Base-by-base conservation (phyloP, 257 asterid genomes). In the Lavandula angustifolia region DNA sequence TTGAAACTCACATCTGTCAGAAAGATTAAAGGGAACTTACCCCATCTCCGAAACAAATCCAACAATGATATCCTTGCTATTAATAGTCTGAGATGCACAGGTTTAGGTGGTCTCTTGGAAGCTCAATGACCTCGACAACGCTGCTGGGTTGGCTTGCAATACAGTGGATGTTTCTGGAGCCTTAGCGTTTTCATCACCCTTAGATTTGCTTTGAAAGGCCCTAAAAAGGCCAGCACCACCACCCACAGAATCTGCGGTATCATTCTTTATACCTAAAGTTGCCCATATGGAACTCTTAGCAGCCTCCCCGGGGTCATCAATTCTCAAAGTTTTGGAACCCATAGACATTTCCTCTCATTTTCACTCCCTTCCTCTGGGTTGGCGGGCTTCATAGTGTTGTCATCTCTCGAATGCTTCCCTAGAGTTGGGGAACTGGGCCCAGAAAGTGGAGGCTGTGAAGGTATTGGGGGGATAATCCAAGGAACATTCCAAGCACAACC, bases 131-230 rank as follows among this genome's bases (percentile, higher is more conserved):
- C 98, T 75, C 29, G 95, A 88, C 60, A 88, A 29, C 42, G 98
- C 96, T 9, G 98, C 95, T 42, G 96, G 98, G 79, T 90, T 90
- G 57, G 95, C 97, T 61, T 78, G 89, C 59, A 90, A 82, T n/a
- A 85, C 83, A 1, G 84, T 42, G 9, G 86, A 76, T 40, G 81
- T 65, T 78, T 80, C 88, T 7, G 68, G 54, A 47, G 47, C 81
- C 31, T 29, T 78, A 0, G 63, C 14, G 74, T 69, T 87, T 38
- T 70, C 80, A 12, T 61, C 76, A 27, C 43, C 76, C 73, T 80
- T 82, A 1, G 88, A 73, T 55, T 51, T 69, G 68, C 74, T 54
- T 9, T 73, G 76, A 68, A 85, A 87, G 44, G 92, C 76, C 67
- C 78, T 82, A 71, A 83, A 80, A 53, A 78, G 84, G 42, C 90